Conservation (phyloP, 1,284 basidiomycete species). For the Bjerkandera adusta region DNA sequence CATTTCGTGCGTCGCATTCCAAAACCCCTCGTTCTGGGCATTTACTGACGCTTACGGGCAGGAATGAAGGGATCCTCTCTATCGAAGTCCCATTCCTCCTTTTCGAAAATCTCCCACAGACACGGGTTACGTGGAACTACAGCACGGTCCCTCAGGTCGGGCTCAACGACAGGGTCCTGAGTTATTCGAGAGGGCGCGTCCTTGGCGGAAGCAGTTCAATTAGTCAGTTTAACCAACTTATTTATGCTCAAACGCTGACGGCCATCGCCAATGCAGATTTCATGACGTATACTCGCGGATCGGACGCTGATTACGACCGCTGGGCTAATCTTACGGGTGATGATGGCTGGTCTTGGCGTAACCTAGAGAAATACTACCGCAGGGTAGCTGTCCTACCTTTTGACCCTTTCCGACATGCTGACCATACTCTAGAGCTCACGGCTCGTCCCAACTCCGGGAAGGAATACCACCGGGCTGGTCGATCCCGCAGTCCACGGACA, state of each 20-base stretch:
- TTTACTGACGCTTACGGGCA: too few species aligned
- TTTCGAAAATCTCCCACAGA: constrained; percentile 16
- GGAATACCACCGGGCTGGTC: constrained; percentile 7
- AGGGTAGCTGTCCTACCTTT: constrained; percentile 16
- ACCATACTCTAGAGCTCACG: constrained; percentile 9
- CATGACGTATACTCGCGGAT: constrained; percentile 40
- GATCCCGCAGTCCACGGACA: constrained; percentile 7
- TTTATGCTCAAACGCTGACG: too few species aligned
- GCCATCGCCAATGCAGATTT: constrained; percentile 34
- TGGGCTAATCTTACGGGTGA: constrained; percentile 37
- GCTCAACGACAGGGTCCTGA: constrained; percentile 27
- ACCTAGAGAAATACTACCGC: constrained; percentile 24
- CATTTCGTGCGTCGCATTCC: background rate
- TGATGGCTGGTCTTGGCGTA: constrained; percentile 39
- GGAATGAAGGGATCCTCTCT: constrained; percentile 22
- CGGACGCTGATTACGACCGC: constrained; percentile 38
- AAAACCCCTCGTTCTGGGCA: background rate
- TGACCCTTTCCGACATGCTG: too few species aligned
- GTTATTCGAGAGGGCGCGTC: constrained; percentile 34
- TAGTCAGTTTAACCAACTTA: too few species aligned
- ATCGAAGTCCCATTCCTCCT: constrained; percentile 27
- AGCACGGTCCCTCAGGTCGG: constrained; percentile 34
- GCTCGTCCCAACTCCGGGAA: constrained; percentile 10
- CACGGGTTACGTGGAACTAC: constrained; percentile 33
- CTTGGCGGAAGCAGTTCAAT: constrained; percentile 37